Base-by-base conservation (phyloP, 805 yeast species). In the Candida endomychidarum region DNA sequence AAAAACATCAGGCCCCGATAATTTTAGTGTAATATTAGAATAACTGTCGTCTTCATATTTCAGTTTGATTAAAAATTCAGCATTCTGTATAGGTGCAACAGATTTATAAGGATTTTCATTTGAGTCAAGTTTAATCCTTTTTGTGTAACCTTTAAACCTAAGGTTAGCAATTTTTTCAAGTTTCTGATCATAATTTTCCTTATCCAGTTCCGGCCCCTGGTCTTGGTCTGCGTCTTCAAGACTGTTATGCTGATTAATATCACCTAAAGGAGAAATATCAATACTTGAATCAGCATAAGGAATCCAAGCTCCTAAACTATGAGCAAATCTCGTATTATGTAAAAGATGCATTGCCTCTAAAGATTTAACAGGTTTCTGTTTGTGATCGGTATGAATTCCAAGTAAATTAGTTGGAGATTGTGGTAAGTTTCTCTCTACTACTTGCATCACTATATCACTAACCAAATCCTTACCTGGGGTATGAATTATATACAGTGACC, bases 1-100 rank as follows among this genome's bases (percentile, higher is more conserved):
- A 69, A 81, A 86, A 0, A 87, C 74, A 54, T 86, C 95, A 14
- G 65, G 68, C 1, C 96, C 96, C 3, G 71, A 61, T 4, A 86
- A 57, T 42, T 71, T 65, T 46, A 67, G 28, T 16, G 53, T 60
- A 5, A 66, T 58, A n/a, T 59, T 43, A 4, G 60, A 50, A 16
- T 25, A 34, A 2, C 40, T 39, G 10, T 43, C 45, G 2, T 49
- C 50, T 5, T 36, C 40, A 8, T 43, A 38, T 23, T 58, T 58
- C 34, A 70, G 71, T 40, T 63, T 59, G 2, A 80, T 37, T 2
- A 51, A 51, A 44, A 72, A 80, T 16, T 71, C 74, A 5, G 75
- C 74, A 42, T 61, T 67, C 43, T 79, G 81, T 4, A 81, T 61
- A 0, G 90, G 88, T 0, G 79, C 77, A 14, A 78, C 52, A 1